phyloP scores from a whole-genome alignment of 495 filamentous ascomycete species.

The Cercophora newfieldiana region DNA sequence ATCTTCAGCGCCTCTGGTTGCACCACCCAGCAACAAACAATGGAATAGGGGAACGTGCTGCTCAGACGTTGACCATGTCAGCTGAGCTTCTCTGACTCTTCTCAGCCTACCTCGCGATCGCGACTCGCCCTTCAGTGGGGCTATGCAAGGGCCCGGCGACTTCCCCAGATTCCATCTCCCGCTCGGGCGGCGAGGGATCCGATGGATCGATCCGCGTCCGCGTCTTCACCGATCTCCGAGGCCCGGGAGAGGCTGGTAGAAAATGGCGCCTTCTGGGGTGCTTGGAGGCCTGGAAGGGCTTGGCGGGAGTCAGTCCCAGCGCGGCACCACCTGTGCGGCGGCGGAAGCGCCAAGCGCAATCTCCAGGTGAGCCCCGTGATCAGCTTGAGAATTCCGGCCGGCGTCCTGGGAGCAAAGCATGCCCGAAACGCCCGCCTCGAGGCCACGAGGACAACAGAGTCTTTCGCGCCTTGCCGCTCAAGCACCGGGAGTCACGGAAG shows the following conservation, averaged over 20 bases:
- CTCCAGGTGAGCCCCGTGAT: constrained; percentile 27
- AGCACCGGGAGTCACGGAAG: constrained; percentile 19
- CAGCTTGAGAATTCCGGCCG: constrained; percentile 11
- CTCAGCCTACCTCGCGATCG: neutral
- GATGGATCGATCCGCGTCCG: constrained; percentile 7
- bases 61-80: neutral
- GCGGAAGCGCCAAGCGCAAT: constrained; percentile 16
- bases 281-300: constrained; percentile 17
- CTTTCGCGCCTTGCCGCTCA: constrained; percentile 17
- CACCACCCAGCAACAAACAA: neutral
- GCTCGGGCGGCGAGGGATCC: neutral
- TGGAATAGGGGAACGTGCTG: neutral
- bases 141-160: constrained; percentile 11
- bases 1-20: neutral
- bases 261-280: neutral
- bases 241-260: neutral
- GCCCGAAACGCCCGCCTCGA: constrained; percentile 27
- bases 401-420: neutral
- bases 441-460: constrained; percentile 39
- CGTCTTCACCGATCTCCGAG: neutral
- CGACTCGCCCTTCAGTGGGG: neutral
- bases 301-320: constrained; percentile 25
- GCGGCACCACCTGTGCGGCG: too few relatives aligned
- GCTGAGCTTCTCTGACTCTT: neutral
- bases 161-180: constrained; percentile 4